These are phyloP conservation scores for Fraxinus anomala DNA, from an alignment of 257 asterid genomes.

Conservation along the genomic window DNA sequence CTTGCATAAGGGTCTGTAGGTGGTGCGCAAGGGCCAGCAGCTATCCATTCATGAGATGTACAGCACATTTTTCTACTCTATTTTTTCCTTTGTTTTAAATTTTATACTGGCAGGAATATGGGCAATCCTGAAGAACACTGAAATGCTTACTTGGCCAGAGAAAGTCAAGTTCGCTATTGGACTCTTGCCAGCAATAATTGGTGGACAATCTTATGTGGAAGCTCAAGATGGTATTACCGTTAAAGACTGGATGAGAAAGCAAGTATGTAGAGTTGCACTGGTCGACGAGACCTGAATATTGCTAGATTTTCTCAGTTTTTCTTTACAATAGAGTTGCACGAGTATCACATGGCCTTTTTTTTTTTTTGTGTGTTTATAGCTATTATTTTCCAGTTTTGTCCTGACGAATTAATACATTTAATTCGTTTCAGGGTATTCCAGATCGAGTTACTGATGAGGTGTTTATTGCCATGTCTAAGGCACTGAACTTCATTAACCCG, in stretches of 20 bases:
- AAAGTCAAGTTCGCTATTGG: constrained; percentile 94
- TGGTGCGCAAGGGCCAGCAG: neutral
- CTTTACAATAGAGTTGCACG: neutral
- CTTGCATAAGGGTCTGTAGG: neutral
- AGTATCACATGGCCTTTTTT: neutral
- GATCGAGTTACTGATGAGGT: constrained; percentile 86
- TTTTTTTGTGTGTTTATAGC: neutral
- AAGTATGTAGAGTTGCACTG: constrained; percentile 41
- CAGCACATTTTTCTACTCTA: neutral
- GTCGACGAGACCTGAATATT: neutral
- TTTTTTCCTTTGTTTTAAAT: neutral
- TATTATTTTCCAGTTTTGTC: neutral
- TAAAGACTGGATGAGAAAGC: constrained; percentile 94
- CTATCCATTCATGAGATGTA: neutral
- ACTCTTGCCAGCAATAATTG: constrained; percentile 91
- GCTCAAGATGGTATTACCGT: constrained; percentile 95
- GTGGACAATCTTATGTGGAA: constrained; percentile 95
- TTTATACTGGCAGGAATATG: constrained; percentile 57
- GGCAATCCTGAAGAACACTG: constrained; percentile 94
- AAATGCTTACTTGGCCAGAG: constrained; percentile 99
- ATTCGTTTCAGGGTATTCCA: constrained; percentile 75
- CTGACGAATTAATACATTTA: constrained; percentile 7
- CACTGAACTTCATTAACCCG: constrained; percentile 93
- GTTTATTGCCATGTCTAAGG: constrained; percentile 99
- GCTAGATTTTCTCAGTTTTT: neutral